Base-by-base conservation (phyloP, 768 basidiomycete genomes). In the Amanita exitialis region DNA sequence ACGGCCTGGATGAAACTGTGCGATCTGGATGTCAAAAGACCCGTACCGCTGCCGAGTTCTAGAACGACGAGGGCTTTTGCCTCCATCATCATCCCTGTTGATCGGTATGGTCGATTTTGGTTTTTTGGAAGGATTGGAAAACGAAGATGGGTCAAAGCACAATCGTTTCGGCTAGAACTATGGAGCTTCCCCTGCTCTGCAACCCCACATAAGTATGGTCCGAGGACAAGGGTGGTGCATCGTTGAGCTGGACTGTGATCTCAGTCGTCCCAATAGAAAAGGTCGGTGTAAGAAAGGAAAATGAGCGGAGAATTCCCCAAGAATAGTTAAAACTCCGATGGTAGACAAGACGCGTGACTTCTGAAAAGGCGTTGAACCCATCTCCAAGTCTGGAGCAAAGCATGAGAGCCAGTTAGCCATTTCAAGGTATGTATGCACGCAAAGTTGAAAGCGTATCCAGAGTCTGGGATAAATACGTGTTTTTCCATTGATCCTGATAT, bases 31-130 rank as follows among this genome's bases (percentile, higher is more conserved):
- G n/a, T n/a, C n/a, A 91, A 73, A 49, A 91, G 67, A 3, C 90
- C 90, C 0, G 90, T 92, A 3, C 90, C 90, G 0, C 87, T 86
- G 4, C 90, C 89, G n/a, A 93, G 74, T 63, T 93, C 88, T 38
- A 92, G 73, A 10, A 91, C 59, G 2, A 78, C 68, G 1, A 77
- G 49, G 6, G 66, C 55, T 46, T 36, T 47, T 21, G 23, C 16
- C 7, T 25, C 32, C 4, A 4, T 4, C 23, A 23, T 23, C 23
- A 23, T 23, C 23, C 23, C 2, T 23, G 41, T 20, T 13, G 16
- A 8, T 23, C 9, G 20, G 34, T 9, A 49, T 30, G 27, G 28
- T 10, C 47, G 43, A 10, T 48, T 49, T 20, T n/a, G n/a, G n/a
- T n/a, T n/a, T n/a, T n/a, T n/a, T n/a, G n/a, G n/a, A n/a, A n/a